These are phyloP conservation scores for Fusarium sp. DNA, from an alignment of 2,329 filamentous ascomycete genomes.

Conservation along the genomic window DNA sequence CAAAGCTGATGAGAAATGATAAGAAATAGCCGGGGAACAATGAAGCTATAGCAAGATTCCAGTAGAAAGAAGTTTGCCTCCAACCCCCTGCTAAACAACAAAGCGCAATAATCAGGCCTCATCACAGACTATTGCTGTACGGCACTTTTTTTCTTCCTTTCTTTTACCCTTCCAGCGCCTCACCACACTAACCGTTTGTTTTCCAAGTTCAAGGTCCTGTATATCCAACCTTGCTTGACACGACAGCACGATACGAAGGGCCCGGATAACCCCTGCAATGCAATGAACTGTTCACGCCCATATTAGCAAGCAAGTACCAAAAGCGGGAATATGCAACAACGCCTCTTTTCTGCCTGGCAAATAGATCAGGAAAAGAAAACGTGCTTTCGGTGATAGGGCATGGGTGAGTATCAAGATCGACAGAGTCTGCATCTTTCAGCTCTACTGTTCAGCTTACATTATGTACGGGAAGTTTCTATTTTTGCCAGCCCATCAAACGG, in stretches of 20 bases:
- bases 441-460: neutral
- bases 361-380: neutral
- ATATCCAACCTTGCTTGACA: constrained; percentile 26
- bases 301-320: neutral
- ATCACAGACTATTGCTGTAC: constrained; percentile 14
- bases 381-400: neutral
- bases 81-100: constrained; percentile 5
- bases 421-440: neutral
- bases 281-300: neutral
- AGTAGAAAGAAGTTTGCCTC: neutral
- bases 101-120: constrained; percentile 23
- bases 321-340: neutral
- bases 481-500: neutral
- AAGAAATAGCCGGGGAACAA: constrained; percentile 28
- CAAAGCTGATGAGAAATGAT: neutral
- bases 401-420: neutral
- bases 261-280: neutral
- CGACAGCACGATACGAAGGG: constrained; percentile 45
- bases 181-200: constrained; percentile 15
- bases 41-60: constrained; percentile 45
- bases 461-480: neutral
- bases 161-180: constrained; percentile 18
- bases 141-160: neutral
- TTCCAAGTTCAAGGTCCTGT: constrained; percentile 1
- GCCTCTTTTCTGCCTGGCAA: neutral